Evolutionary conservation across 768 basidiomycete genomes (phyloP), one percentile per base, ranked within the genome.

Genomic region (Mycena galopus): DNA sequence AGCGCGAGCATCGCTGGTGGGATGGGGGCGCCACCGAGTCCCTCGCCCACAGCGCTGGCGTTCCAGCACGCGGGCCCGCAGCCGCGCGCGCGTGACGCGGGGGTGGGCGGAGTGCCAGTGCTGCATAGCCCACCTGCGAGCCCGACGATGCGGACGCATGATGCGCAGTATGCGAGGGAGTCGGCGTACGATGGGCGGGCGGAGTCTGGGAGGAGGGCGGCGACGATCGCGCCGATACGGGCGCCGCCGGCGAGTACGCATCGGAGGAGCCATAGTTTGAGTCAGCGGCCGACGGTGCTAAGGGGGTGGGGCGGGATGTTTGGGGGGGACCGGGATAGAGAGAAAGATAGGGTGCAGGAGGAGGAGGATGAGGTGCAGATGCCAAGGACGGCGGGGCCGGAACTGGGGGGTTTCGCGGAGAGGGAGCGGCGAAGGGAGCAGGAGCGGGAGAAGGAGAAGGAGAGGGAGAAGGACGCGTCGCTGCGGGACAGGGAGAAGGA

Each of bases 201-300:
- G 14, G 73, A 57, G 9, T 35, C 42, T 10, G 73, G 42, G 9
- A 33, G 37, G 71, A 56, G 80, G 37, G 81, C 81, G 11, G 81
- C 83, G 67, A 82, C 75, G 77, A 12, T 79, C 69, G 53, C 59
- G 29, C 65, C 88, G 53, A 93, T 93, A 0, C 87, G 93, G 39
- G 90, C 93, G 1, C 94, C 95, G 3, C 90, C 93, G 10, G 92
- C 91, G 5, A 91, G 92, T 33, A 93, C 92, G 7, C 95, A 96
- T 81, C 87, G 92, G 63, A 86, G 94, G 65, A 95, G 93, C 72
- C 95, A 96, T 79, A 94, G 93, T 77, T 86, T 96, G 81, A 94
- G 92, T 75, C 93, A 95, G 78, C 83, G 94, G 23, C 94, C 93
- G 56, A 84, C 82, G 56, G 82, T 81, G 57, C 75, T 87, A 23